Evolutionary conservation across 768 basidiomycete genomes (phyloP).

Genomic region (Paxillus rubicundulus): DNA sequence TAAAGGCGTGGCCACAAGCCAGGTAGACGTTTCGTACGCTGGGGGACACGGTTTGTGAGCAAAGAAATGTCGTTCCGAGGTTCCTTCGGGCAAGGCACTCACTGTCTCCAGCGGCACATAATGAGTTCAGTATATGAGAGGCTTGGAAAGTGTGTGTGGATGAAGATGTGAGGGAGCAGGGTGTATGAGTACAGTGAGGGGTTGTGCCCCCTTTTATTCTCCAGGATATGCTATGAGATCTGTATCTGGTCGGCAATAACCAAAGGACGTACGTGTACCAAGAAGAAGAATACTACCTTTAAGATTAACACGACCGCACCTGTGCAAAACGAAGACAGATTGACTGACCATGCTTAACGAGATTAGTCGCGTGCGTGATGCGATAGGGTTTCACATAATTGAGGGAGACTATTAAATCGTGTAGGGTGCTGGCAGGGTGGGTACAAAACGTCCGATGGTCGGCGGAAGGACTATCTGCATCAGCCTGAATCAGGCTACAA

Average conservation of each 20-base stretch:
- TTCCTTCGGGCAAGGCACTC: constrained; percentile 19
- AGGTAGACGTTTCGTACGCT: constrained; percentile 49
- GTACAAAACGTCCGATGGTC: constrained; percentile 13
- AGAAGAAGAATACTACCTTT: constrained; percentile 15
- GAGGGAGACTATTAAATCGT: constrained; percentile 38
- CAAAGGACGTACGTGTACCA: constrained; percentile 19
- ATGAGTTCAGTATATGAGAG: constrained; percentile 5
- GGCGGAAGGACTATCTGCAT: constrained; percentile 5
- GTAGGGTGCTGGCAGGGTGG: constrained; percentile 26
- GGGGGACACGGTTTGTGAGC: not conserved
- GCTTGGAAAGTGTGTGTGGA: not conserved
- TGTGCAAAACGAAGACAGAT: constrained; percentile 28
- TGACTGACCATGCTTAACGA: constrained; percentile 26
- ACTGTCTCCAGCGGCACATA: constrained; percentile 61
- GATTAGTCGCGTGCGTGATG: constrained; percentile 29
- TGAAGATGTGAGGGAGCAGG: constrained; percentile 6
- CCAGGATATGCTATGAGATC: constrained; percentile 26
- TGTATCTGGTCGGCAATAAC: constrained; percentile 12
- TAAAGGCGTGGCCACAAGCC: constrained; percentile 48
- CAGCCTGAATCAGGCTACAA: constrained; percentile 21
- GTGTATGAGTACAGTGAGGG: constrained; percentile 11
- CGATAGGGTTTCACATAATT: constrained; percentile 38
- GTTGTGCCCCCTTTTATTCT: constrained; percentile 27
- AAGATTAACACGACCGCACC: constrained; percentile 21
- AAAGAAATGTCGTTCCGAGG: not conserved